Base-by-base conservation (phyloP, 495 filamentous ascomycete species). In the Neurospora tetrasperma region DNA sequence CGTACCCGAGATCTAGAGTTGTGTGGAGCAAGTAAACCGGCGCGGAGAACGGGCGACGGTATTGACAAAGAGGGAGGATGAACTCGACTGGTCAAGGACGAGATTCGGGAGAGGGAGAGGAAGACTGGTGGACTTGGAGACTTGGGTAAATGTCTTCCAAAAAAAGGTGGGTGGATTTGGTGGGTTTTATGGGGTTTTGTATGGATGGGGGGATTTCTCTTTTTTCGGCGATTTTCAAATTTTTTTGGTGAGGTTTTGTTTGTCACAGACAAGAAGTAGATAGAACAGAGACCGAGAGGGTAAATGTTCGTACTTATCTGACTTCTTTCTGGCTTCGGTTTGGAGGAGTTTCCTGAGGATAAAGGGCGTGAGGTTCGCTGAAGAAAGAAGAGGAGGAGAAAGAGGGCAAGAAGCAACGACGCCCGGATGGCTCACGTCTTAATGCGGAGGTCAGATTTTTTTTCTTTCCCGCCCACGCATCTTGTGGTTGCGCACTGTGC, bases 241-340 rank as follows among this genome's bases (percentile, higher is more conserved):
- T 85, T 85, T 85, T 85, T 85, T 84, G 75, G 72, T 73, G 75
- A 73, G 54, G 79, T 84, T 84, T 84, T 78, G 75, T 74, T 74
- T 74, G 39, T 42, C 62, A 62, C 77, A 77, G 76, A 81, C 75
- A 81, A 78, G 77, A 78, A 77, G 75, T 72, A 76, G 78, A 79
- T 38, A 59, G 76, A 76, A 78, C 76, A 76, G 73, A 78, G 73
- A 76, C 78, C 77, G 77, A 75, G 72, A 62, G 77, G 73, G 76
- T 69, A 72, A 72, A 71, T 79, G 74, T 76, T 35, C 76, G 78
- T 71, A 75, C 78, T 79, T 75, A 78, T 80, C 76, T 79, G 71
- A 76, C 79, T 78, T 73, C 75, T 78, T 81, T 80, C 78, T 79
- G 74, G 72, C 48, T 70, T 75, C 43, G 35, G 70, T 79, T 72